Evolutionary conservation across 768 basidiomycete species (phyloP), one percentile per base, ranked within the genome.

Genomic region (Hirschioporus abietinus): DNA sequence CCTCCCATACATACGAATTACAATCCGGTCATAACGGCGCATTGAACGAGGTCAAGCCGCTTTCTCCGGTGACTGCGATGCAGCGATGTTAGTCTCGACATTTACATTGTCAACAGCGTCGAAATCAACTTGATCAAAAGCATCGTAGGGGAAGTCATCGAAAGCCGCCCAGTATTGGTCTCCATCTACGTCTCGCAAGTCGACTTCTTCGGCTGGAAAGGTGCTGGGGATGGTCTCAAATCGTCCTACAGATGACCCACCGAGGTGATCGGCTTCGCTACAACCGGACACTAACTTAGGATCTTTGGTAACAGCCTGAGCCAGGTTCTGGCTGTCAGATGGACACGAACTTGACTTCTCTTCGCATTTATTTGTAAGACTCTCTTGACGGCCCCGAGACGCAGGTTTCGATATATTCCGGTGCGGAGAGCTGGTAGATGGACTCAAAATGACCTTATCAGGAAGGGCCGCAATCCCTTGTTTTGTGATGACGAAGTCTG

Each of bases 401-500:
- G 20, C 12, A 20, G 42, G 42, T 10, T 20, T 52, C 12, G 12
- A 3, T 5, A 52, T 10, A 52, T 52, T 52, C 2, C 12, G 2
- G 15, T 52, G 15, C 42, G 42, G 42, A 20, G 42, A 15, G 20
- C 15, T 52, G 42, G 42, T 20, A 52, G 42, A 20, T 3, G 42
- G 20, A 6, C 20, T 52, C 12, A 20, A 15, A 15, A 10, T 3
- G 20, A 52, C 12, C 42, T 52, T 52, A 20, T 52, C 42, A 6
- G 42, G 4, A 52, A 52, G 42, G 42, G 67, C 58, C 30, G 67
- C 73, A 27, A 95, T 78, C 8, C 93, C 95, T 24, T 80, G 76
- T 18, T 79, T 71, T 5, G 88, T 84, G 63, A 97, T 82, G 66
- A 93, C 80, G 69, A 90, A 96, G 74, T 97, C 93, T 66, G 92